These are phyloP conservation scores for Mayamaea pseudoterrestris DNA, from an alignment of 108 stramenopile genomes.

Conservation along the genomic window DNA sequence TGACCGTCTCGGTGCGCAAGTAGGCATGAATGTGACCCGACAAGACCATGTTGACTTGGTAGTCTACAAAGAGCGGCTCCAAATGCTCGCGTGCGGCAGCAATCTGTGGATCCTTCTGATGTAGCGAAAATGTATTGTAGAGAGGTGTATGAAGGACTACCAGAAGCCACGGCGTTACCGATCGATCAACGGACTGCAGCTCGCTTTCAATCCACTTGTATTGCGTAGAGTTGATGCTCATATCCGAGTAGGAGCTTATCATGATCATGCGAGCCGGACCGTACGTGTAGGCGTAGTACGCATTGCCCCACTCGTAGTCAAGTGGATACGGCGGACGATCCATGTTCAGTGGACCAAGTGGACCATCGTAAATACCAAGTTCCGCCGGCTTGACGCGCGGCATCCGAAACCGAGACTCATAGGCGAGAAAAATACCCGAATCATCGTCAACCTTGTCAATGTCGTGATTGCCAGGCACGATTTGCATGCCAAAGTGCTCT, in stretches of 20 bases:
- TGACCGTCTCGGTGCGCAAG: slow-evolving; percentile 54
- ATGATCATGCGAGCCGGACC: slow-evolving; percentile 63
- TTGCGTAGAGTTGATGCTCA: slow-evolving; percentile 55
- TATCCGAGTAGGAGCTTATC: slow-evolving; percentile 57
- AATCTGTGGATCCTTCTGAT: slow-evolving; percentile 49
- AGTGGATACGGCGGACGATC: slow-evolving; percentile 51
- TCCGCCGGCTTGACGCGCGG: slow-evolving; percentile 48
- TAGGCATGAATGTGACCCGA: slow-evolving; percentile 91
- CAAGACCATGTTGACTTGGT: slow-evolving; percentile 80
- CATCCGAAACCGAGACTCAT: slow-evolving; percentile 74
- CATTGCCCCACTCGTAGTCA: slow-evolving; percentile 73
- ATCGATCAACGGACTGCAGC: slow-evolving; percentile 51
- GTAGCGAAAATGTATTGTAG: slow-evolving; percentile 67
- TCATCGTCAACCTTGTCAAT: slow-evolving; percentile 46
- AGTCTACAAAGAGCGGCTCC: slow-evolving; percentile 70
- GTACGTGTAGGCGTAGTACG: slow-evolving; percentile 61
- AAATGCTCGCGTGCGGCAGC: slow-evolving; percentile 47
- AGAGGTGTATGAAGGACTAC: slow-evolving; percentile 70
- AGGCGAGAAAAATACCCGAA: slow-evolving; percentile 49
- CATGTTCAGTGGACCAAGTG: slow-evolving; percentile 24
- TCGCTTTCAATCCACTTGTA: slow-evolving; percentile 61
- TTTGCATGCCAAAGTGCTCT: slow-evolving; percentile 28
- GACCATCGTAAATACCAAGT: slow-evolving; percentile 33
- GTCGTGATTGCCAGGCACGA: slow-evolving; percentile 43
- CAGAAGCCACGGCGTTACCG: slow-evolving; percentile 70